These are phyloP conservation scores for Rhizopogon roseolus DNA, from an alignment of 768 basidiomycete species.

Conservation along the genomic window DNA sequence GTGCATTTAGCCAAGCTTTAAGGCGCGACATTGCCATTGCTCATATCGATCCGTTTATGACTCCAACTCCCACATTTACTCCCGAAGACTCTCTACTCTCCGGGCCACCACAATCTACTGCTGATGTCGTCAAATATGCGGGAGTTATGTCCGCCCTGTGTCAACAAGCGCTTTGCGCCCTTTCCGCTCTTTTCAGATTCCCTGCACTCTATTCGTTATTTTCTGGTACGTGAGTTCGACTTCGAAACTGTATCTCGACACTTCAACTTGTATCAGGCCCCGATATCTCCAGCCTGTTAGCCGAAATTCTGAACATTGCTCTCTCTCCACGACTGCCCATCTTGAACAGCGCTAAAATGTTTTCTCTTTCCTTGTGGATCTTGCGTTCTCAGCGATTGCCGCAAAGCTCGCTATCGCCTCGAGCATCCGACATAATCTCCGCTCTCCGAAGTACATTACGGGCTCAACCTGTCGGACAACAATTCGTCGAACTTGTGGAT, in stretches of 20 bases:
- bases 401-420: constrained; percentile 27
- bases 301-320: constrained; percentile 40
- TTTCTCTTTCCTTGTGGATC: constrained; percentile 44
- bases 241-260: not conserved
- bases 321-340: constrained; percentile 28
- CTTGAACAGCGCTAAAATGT: constrained; percentile 39
- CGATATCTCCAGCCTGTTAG: constrained; percentile 40
- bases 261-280: constrained; percentile 26
- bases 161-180: constrained; percentile 46
- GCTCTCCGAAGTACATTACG: constrained; percentile 34
- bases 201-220: constrained; percentile 41
- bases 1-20: constrained; percentile 35
- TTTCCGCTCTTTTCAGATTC: constrained; percentile 49
- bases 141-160: constrained; percentile 42
- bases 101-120: constrained; percentile 14
- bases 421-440: constrained; percentile 25
- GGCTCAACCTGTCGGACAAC: constrained; percentile 14
- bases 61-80: constrained; percentile 6
- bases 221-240: constrained; percentile 34
- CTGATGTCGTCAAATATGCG: constrained; percentile 35
- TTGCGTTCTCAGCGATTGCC: constrained; percentile 48
- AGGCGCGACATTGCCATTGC: constrained; percentile 48
- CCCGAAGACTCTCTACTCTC: constrained; percentile 5
- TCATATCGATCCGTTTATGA: constrained; percentile 29
- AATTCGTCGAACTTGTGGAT: constrained; percentile 7